Base-by-base conservation (phyloP, 1,139 yeast species). In the Sugiyamaella paludigena region DNA sequence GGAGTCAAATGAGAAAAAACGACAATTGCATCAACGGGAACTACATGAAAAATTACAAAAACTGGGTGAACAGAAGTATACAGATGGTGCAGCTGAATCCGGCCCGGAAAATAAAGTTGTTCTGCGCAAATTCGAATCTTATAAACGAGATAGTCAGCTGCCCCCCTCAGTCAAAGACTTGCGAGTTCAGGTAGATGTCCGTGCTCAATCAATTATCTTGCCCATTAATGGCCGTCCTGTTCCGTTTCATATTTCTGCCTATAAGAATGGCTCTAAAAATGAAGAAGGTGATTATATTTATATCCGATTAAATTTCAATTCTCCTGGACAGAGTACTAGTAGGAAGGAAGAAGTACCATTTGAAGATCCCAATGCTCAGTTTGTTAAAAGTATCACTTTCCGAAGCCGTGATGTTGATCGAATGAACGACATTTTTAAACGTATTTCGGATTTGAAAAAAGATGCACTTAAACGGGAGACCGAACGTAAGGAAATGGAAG, bases 211-310 rank as follows among this genome's bases (percentile, higher is more conserved):
- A 0, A 86, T 92, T 48, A 80, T 92, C 53, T 73, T 92, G 52
- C 98, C 98, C 44, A 86, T 92, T 53, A 81, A 85, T 61, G 98
- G 98, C 53, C 80, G 98, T 63, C 97, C 98, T 1, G 98, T 94
- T 43, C 98, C 98, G 28, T 91, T 92, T 76, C 98, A 92, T 67
- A 89, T 92, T 61, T 88, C 89, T 64, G 76, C 97, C 7, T 91
- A 87, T 70, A 92, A 91, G 66, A 91, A 88, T 67, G 98, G 97
- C 43, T 86, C 95, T 24, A 92, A 89, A 64, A 88, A 85, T 58
- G 98, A 92, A 63, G 98, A 94, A 72, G 98, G 98, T 40, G 98
- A 91, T 58, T 89, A 79, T 66, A 91, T 96, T 1, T 91, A 87
- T 63, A 70, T 92, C 61, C 81, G 98, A 68, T 77, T 92, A 62